Evolutionary conservation across 768 basidiomycete genomes (phyloP).

Genomic region (Guyanaporus albipodus): DNA sequence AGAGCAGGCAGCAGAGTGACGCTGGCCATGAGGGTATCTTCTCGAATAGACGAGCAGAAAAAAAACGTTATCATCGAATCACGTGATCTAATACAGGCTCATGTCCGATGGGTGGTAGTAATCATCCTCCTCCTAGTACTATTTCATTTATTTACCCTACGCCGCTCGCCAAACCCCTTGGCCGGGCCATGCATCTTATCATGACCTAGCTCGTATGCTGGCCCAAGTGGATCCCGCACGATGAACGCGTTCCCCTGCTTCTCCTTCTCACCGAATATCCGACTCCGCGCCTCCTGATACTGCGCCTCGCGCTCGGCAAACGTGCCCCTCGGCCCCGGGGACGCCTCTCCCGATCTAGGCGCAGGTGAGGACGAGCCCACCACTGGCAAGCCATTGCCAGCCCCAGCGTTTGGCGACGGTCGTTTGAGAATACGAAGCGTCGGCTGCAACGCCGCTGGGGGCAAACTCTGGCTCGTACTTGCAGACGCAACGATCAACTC

Average conservation of each 20-base stretch:
- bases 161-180: conserved; percentile 30
- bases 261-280: conserved; percentile 55
- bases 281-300: conserved; percentile 68
- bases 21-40: too few species aligned
- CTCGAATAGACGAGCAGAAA: too few species aligned
- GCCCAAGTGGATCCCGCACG: conserved; percentile 35
- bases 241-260: conserved; percentile 10
- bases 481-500: conserved; percentile 46
- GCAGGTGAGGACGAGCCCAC: conserved; percentile 18
- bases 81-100: too few species aligned
- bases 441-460: conserved; percentile 58
- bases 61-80: conserved; percentile 9
- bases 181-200: conserved; percentile 2
- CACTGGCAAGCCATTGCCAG: not conserved
- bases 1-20: conserved; percentile 27
- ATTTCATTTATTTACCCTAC: conserved; percentile 11
- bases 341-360: conserved; percentile 4
- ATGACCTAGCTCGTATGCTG: conserved; percentile 8
- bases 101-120: too few species aligned
- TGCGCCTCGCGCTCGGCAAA: conserved; percentile 67
- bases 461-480: conserved; percentile 34
- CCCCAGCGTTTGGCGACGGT: conserved; percentile 34
- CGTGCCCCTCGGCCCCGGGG: conserved; percentile 25
- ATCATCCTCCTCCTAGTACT: too few species aligned
- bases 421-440: conserved; percentile 72